These are phyloP conservation scores for Solanum corneliomulleri DNA, from an alignment of 257 asterid genomes.

Conservation along the genomic window DNA sequence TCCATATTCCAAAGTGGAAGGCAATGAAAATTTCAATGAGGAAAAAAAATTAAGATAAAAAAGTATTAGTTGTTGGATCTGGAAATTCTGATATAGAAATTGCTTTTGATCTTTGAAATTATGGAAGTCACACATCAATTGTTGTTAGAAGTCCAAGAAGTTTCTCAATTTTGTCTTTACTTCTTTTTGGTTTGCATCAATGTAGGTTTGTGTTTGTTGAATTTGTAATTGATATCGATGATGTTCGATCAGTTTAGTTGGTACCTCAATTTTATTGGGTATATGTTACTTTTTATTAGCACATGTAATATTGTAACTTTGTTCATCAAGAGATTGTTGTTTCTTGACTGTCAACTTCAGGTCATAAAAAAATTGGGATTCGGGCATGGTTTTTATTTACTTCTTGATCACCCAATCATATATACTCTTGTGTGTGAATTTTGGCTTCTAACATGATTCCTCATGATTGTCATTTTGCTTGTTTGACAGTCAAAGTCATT, in stretches of 20 bases:
- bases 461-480: background rate
- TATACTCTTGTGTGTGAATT: background rate
- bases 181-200: background rate
- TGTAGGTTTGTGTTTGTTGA: background rate
- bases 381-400: background rate
- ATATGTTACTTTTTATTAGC: background rate
- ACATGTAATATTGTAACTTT: background rate
- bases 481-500: background rate
- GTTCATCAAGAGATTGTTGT: background rate
- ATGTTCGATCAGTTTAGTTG: background rate
- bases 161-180: background rate
- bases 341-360: background rate
- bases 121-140: background rate
- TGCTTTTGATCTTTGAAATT: no score
- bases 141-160: background rate
- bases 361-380: background rate
- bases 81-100: background rate
- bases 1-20: background rate
- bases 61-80: background rate
- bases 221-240: background rate
- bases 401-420: background rate
- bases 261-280: background rate
- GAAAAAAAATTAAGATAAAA: background rate
- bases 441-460: background rate
- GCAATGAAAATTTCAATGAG: background rate